Base-by-base conservation (phyloP, 345 rosid species). In the Clarkia xantiana region DNA sequence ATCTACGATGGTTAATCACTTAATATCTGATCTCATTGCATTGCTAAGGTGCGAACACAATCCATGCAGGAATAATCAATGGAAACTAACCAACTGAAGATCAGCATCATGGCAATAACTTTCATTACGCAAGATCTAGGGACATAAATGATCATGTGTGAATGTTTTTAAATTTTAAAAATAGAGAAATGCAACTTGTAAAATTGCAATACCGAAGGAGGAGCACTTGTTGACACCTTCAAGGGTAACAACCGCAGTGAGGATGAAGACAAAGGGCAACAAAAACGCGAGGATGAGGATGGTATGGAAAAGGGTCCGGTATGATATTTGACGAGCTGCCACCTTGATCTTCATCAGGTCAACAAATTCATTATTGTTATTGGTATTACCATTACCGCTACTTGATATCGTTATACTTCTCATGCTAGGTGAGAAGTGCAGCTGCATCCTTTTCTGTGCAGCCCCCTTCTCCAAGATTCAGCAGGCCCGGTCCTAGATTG, bases 191-290 rank as follows among this genome's bases (percentile, higher is more conserved):
- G 19, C 14, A 12, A 42, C 10, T 15, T 39, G 7, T 14, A 40
- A 12, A 41, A 43, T 25, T 10, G 23, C 18, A 41, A 47, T 75
- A 87, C 99, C 96, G 50, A 93, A 78, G 58, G 99, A 93, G 77
- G 99, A 93, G 82, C 99, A 93, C 74, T 93, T 87, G 88, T 93
- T 84, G 86, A 80, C 95, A 69, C 99, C 99, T 80, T 93, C 99
- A 51, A 93, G 97, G 80, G 99, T 87, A 61, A 87, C 97, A 66
- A 87, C 62, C 62, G 99, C 99, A 20, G 97, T 93, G 49, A 93
- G 82, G 63, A 93, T 93, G 86, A 93, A 93, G 60, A 87, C 95
- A 53, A 93, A 93, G 43, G 99, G 99, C 74, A 93, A 82, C 69
- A 93, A 70, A 71, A 93, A 87, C 52, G 99, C 99, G 60, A 93